A percentile compares a stretch with the other conserved stretches of the same genome.
phyloP scores from a whole-genome alignment of 2,329 filamentous ascomycete genomes.

The Tolypocladium album region DNA sequence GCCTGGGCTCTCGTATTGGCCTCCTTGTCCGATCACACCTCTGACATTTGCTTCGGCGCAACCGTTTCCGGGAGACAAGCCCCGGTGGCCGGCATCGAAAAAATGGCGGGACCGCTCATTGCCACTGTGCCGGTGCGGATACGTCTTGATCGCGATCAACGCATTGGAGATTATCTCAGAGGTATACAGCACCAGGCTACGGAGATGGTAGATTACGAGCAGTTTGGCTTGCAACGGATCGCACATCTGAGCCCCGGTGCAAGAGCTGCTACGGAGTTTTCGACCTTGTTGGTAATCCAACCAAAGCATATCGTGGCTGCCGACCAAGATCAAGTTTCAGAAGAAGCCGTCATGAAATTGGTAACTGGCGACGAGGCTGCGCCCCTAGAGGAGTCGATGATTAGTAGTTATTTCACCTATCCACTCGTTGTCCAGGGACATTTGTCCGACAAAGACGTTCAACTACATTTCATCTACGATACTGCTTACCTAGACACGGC shows the following conservation, averaged over 20 bases:
- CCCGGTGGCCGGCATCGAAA: slow-evolving; percentile 33
- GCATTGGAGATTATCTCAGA: not conserved
- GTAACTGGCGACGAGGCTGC: not conserved
- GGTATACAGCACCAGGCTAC: not conserved
- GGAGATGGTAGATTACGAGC: not conserved
- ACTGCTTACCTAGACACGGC: not conserved
- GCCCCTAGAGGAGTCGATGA: not conserved
- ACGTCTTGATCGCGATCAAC: not conserved
- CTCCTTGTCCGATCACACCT: not conserved
- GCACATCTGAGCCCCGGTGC: not conserved
- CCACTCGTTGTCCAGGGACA: not conserved
- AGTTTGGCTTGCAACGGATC: not conserved
- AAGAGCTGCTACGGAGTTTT: not conserved
- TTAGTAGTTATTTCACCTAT: not conserved
- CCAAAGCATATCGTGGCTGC: not conserved
- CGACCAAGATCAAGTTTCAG: not conserved
- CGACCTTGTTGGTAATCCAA: not conserved
- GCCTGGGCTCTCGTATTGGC: slow-evolving; percentile 7
- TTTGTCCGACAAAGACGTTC: not conserved
- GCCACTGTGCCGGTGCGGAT: slow-evolving; percentile 45
- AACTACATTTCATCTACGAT: slow-evolving; percentile 1
- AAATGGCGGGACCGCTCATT: slow-evolving; percentile 51
- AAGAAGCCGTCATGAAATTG: not conserved
- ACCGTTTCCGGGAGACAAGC: slow-evolving; percentile 47
- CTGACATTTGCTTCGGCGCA: slow-evolving; percentile 47